Evolutionary conservation across 352 stramenopile species (phyloP), one percentile per base, ranked within the genome.

Genomic region (Globisporangium cederbergense): DNA sequence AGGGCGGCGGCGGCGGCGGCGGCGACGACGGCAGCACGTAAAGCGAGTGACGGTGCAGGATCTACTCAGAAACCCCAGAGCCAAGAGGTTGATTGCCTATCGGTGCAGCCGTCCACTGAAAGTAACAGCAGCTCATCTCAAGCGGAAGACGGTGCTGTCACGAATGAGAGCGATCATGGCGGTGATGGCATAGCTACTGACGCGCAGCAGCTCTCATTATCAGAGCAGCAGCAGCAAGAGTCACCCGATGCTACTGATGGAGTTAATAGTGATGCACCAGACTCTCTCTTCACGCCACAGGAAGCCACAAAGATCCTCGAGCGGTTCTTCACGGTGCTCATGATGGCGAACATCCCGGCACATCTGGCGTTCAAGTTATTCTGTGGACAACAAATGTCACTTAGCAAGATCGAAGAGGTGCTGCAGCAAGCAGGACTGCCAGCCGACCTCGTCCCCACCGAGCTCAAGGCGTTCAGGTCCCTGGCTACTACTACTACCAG

Each of bases 261-360:
- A 13, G 25, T 16, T 6, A n/a, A 11, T n/a, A 32, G 42, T 43
- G 57, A 45, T 34, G 8, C 10, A 34, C 25, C 20, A 54, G 28
- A 42, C 28, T 14, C 25, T 7, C 18, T 49, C 3, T 34, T 60
- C 18, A 56, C 59, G 18, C 51, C 32, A 0, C 9, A 56, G 8
- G 63, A 70, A 45, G 62, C 49, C 16, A 49, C 14, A 2, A 25
- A 61, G 40, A 32, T 72, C 38, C 36, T 75, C 20, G 65, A 73
- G 18, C 40, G 63, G n/a, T 70, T 75, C 56, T 75, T 75, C 57
- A 70, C 60, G 2, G 68, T 72, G 34, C 56, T 73, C 32, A 6
- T 73, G 8, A 70, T 72, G 65, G 68, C 68, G 7, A 64, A 55
- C 42, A 20, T 66, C 25, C 53, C 65, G 11, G 60, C 54, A 14